Evolutionary conservation across 176 grass and related monocot genomes (phyloP), one percentile per base, ranked within the genome.

Genomic region (Aegilops sharonensis): DNA sequence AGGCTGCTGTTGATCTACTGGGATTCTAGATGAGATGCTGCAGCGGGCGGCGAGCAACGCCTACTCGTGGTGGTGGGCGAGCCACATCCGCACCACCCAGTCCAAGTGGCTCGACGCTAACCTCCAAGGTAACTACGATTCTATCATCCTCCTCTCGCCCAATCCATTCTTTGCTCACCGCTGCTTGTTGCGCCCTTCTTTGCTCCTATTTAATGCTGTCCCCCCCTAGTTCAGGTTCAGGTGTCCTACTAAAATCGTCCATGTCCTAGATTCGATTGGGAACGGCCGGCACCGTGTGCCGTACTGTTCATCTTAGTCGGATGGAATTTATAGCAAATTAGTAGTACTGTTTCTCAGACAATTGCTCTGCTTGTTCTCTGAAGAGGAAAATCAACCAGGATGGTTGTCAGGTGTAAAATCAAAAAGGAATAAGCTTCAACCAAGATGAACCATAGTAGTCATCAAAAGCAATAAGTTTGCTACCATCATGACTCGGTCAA

Each of bases 21-120:
- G 45, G 45, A 27, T 31, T 9, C 23, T 27, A 66, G 70, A 83
- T 64, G 64, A 82, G 85, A 95, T 95, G 93, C 84, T 95, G 85
- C 93, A 95, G 85, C 85, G 93, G 79, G 93, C 85, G 82, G 93
- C 90, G 68, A 95, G 90, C 88, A 95, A 92, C 75, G 93, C 93
- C 27, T 95, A 95, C 88, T 95, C 93, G 21, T 95, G 93, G 90
- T 95, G 93, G 93, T 95, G 93, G 93, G 93, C 93, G 54, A 95
- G 93, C 73, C 90, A 92, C 57, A 95, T 95, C 88, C 87, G 93
- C 69, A 92, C 88, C 39, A 95, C 81, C 84, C 93, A 95, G 68
- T 95, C 93, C 37, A 95, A 95, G 89, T 95, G 93, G 93, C 93
- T 95, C 32, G 93, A 95, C 63, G 78, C 88, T 1, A 91, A 95